Base-by-base conservation (phyloP, 805 yeast genomes). In the Metschnikowia colocasiae region DNA sequence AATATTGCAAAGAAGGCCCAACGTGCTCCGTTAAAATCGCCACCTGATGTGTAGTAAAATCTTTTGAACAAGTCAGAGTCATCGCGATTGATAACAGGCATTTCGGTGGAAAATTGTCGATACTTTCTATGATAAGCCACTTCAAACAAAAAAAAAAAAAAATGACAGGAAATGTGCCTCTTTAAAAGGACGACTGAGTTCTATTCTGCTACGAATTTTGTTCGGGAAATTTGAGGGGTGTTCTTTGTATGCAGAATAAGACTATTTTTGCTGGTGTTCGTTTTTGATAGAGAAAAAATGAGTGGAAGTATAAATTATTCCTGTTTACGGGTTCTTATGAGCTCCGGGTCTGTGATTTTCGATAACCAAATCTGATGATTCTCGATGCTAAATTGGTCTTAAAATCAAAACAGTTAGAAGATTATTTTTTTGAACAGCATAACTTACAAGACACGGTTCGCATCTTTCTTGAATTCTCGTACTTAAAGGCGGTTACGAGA, bases 1-100 rank as follows among this genome's bases (percentile, higher is more conserved):
- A 84, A 75, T 6, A 85, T 68, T 1, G 81, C 87, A 60, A 85
- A 81, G 44, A 82, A 74, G 2, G 85, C 83, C 82, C 86, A 83
- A 50, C 82, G 67, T 2, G 83, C 81, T 1, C 71, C 72, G 7
- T 68, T 67, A 13, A n/a, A n/a, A n/a, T 59, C 35, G 52, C 52
- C 51, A 45, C 38, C 39, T 10, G 35, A 36, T 18, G 34, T 23
- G 35, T 34, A 35, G 35, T 32, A 43, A 37, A 29, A 39, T 22
- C 38, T 23, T 19, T 40, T 40, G 29, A 20, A 7, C 29, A 39
- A 29, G 25, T 8, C 15, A 19, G 16, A 27, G 26, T 39, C 34
- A 29, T 15, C 33, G 6, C 6, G 6, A 10, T 30, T n/a, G 13
- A 39, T n/a, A 19, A 20, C 20, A 6, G 42, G 26, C 42, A 39